These are phyloP conservation scores for Mortierella sp. DNA, from an alignment of 371 early-diverging fungal genomes.

Conservation along the genomic window DNA sequence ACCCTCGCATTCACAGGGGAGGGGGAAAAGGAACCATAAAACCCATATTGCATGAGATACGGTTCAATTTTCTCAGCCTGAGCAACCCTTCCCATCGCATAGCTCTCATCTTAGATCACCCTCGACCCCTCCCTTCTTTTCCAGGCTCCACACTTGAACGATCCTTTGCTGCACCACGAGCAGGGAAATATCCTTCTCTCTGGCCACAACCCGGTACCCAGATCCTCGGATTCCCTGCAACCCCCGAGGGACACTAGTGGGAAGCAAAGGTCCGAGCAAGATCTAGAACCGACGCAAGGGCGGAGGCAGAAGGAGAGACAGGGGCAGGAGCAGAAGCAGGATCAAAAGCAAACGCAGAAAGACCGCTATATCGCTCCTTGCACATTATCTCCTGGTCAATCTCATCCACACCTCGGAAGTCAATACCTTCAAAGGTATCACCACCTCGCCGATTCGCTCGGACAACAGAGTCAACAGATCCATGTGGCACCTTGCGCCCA, in stretches of 20 bases:
- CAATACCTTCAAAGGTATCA: background rate
- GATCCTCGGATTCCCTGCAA: background rate
- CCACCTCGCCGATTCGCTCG: background rate
- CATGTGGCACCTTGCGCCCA: background rate
- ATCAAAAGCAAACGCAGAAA: constrained; percentile 10
- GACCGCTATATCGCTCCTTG: constrained; percentile 2
- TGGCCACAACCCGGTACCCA: background rate
- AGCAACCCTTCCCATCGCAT: background rate
- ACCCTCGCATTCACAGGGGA: background rate
- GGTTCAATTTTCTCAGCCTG: background rate
- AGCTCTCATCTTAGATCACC: background rate
- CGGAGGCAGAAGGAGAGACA: constrained; percentile 12
- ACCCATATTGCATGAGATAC: background rate
- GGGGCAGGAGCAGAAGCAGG: constrained; percentile 14
- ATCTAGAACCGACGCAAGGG: constrained; percentile 2
- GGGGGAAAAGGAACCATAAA: background rate
- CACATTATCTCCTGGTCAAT: background rate
- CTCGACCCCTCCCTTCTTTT: background rate
- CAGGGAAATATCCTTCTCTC: background rate
- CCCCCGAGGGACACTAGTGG: background rate
- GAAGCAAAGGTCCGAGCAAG: constrained; percentile 11
- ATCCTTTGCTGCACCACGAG: background rate
- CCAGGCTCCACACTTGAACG: background rate
- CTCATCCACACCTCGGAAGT: background rate
- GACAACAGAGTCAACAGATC: background rate